Evolutionary conservation across 169 alveolate species (phyloP), one percentile per base, ranked within the genome.

Genomic region (Eimeria tenella): DNA sequence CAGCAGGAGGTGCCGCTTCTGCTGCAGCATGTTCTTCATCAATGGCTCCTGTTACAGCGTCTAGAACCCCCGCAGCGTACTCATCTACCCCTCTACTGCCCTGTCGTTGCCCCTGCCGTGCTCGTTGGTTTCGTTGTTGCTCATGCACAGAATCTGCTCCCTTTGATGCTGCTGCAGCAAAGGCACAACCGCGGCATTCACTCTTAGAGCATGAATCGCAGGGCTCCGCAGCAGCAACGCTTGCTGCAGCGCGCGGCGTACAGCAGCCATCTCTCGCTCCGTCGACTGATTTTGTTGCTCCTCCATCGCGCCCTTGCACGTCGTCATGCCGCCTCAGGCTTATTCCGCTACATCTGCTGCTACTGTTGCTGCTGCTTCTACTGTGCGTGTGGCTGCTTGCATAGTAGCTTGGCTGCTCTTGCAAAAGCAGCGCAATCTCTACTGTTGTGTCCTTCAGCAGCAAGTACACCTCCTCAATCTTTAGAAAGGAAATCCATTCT

Each of bases 101-200:
- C 77, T 83, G 91, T 19, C 60, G 91, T 56, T 83, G 91, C 60
- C 13, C 42, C 63, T 56, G 90, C 42, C 21, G 53, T n/a, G 58
- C 10, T 15, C 15, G 8, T 56, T 10, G 75, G 52, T 82, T 74
- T 21, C 58, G 62, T 58, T 58, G 58, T 15, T 60, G 91, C 5
- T 7, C 50, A 0, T 83, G 91, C 42, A 42, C 49, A 31, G 42
- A 31, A 42, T 19, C 91, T 42, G 23, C 49, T 77, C 17, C 63
- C 23, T 62, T 60, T 42, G 91, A 1, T 19, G 7, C 73, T 2
- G 62, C 56, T 31, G 50, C 79, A 25, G 79, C 74, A 60, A 58
- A n/a, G 21, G 79, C 21, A 23, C 79, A 3, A n/a, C 50, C 53
- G 23, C 8, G 49, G 55, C 71, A 79, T 21, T 10, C 71, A 62